Evolutionary conservation across 805 yeast genomes (phyloP), one percentile per base, ranked within the genome.

Genomic region (Kodamaea lidongshanica): DNA sequence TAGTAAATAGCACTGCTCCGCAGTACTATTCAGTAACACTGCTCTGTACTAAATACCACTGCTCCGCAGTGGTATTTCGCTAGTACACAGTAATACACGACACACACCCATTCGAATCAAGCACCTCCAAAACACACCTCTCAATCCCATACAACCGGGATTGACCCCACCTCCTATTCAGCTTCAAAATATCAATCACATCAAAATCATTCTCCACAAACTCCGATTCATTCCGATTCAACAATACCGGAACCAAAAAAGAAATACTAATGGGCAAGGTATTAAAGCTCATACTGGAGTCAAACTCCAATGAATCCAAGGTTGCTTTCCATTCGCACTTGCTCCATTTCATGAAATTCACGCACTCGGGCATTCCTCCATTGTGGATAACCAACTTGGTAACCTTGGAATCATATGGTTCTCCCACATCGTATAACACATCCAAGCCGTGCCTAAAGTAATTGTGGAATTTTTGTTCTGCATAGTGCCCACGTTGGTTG

Each of bases 401-500:
- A 12, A 74, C 52, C 7, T 31, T 19, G 15, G 41, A 33, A 22
- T 33, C 33, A n/a, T n/a, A n/a, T n/a, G n/a, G n/a, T n/a, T n/a
- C n/a, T 13, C 39, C 40, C 19, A 70, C 52, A 22, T 65, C 64
- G 47, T 72, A 76, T 14, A 74, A 48, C 6, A 74, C 46, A 46
- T 76, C 83, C 23, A 74, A 50, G 0, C 83, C 83, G 39, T 46
- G 58, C 13, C 60, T 46, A 46, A 65, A 76, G 45, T 76, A 76
- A 44, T 75, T 76, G 48, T 76, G 80, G 39, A 74, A 70, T 28
- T 67, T 61, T n/a, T n/a, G n/a, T n/a, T n/a, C n/a, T n/a, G n/a
- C n/a, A 36, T 46, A 47, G 22, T 35, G 39, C 19, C 23, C n/a
- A 35, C 34, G n/a, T 40, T 19, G 8, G 14, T 15, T 40, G 19